phyloP scores from a whole-genome alignment of 2,329 filamentous ascomycete species.

The Purpureocillium lavendulum region DNA sequence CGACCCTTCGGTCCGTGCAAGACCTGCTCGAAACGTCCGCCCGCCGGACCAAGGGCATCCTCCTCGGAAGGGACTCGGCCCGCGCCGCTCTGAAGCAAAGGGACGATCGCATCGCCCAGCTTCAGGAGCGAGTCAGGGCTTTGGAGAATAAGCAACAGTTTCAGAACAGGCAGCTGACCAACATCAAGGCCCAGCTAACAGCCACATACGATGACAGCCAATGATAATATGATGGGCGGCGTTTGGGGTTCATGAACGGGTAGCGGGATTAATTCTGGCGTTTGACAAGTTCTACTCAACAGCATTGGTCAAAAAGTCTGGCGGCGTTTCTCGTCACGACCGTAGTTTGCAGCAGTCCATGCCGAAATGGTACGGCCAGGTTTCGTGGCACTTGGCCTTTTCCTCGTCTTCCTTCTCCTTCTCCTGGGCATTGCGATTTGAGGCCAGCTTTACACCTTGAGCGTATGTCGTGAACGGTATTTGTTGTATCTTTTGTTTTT shows the following conservation, averaged over 20 bases:
- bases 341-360: too few species aligned
- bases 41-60: conserved; percentile 50
- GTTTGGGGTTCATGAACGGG: background rate
- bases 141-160: conserved; percentile 28
- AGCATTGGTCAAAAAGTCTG: too few species aligned
- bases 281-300: too few species aligned
- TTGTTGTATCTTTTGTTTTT: too few species aligned
- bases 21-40: conserved; percentile 45
- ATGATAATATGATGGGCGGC: background rate
- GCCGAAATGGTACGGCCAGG: too few species aligned
- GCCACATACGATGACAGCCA: conserved; percentile 24
- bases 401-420: too few species aligned
- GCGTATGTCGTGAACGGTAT: too few species aligned
- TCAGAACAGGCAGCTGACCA: conserved; percentile 23
- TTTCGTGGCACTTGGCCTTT: too few species aligned
- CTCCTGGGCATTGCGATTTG: too few species aligned
- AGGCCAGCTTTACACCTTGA: too few species aligned
- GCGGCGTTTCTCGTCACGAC: too few species aligned
- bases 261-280: too few species aligned
- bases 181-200: conserved; percentile 29
- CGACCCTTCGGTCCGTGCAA: conserved; percentile 28
- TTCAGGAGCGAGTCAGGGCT: conserved; percentile 27
- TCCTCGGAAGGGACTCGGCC: conserved; percentile 56
- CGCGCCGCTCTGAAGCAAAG: conserved; percentile 54
- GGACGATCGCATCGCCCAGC: conserved; percentile 35